A percentile compares a stretch with the other conserved stretches of the same genome.
Conservation (phyloP, 2,329 filamentous ascomycete genomes). For the Claviceps africana region DNA sequence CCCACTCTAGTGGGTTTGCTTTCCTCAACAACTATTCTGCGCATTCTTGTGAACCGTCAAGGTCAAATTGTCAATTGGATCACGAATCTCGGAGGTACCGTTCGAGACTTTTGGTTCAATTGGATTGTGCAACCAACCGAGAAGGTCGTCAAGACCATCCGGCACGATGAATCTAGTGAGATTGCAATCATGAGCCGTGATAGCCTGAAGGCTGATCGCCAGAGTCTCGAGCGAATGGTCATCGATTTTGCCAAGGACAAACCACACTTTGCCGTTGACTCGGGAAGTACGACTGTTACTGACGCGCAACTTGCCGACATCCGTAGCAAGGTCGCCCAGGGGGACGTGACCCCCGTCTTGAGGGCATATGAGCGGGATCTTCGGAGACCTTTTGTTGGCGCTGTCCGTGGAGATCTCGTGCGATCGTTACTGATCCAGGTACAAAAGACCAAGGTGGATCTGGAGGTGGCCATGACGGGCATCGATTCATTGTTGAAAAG, state of each 20-base stretch:
- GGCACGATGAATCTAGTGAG: constrained; percentile 82
- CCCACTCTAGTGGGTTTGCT: constrained; percentile 57
- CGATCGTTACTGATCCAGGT: constrained; percentile 88
- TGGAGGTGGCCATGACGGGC: constrained; percentile 89
- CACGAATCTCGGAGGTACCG: constrained; percentile 60
- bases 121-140: constrained; percentile 82
- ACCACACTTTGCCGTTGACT: constrained; percentile 44
- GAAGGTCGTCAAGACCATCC: constrained; percentile 79
- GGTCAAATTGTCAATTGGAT: constrained; percentile 73
- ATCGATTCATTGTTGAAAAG: constrained; percentile 92
- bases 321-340: constrained; percentile 68
- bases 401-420: constrained; percentile 73
- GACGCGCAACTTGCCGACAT: constrained; percentile 62
- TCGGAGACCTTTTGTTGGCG: constrained; percentile 65
- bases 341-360: constrained; percentile 83
- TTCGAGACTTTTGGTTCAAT: constrained; percentile 85
- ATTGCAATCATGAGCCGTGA: constrained; percentile 94
- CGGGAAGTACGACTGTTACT: constrained; percentile 32
- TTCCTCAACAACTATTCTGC: constrained; percentile 77
- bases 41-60: constrained; percentile 58
- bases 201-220: constrained; percentile 77
- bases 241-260: constrained; percentile 87
- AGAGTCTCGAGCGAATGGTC: constrained; percentile 93
- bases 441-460: constrained; percentile 97
- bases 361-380: constrained; percentile 85